A percentile compares a stretch with the other conserved stretches of the same genome.
Evolutionary conservation across 75 land plant genomes (phyloP).

Genomic region (Cryptomeria japonica): DNA sequence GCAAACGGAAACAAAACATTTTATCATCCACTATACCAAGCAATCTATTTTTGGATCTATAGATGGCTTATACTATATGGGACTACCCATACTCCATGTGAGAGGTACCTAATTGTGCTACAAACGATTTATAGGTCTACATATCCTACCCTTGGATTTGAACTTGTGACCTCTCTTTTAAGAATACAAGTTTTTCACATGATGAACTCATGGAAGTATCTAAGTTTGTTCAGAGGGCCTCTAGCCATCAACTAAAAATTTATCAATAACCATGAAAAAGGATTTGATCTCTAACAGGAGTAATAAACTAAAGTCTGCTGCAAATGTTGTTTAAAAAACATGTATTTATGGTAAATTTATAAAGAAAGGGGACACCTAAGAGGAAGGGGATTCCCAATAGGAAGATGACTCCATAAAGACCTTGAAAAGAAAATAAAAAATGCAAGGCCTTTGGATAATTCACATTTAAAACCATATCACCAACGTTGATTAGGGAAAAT

Average conservation of each 20-base stretch:
- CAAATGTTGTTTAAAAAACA: constrained; percentile 54
- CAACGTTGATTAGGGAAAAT: constrained; percentile 70
- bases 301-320: constrained; percentile 57
- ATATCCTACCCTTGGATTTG: too few relatives aligned
- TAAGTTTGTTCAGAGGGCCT: constrained; percentile 49
- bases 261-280: constrained; percentile 56
- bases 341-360: constrained; percentile 16
- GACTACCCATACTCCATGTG: too few relatives aligned
- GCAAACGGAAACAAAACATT: too few relatives aligned
- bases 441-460: constrained; percentile 68
- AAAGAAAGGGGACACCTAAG: constrained; percentile 47
- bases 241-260: constrained; percentile 72
- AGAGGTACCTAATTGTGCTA: too few relatives aligned
- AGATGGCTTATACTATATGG: too few relatives aligned
- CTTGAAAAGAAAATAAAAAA: constrained; percentile 69
- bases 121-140: too few relatives aligned
- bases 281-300: constrained; percentile 47
- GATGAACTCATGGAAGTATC: too few relatives aligned
- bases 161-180: too few relatives aligned
- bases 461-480: constrained; percentile 58
- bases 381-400: constrained; percentile 54
- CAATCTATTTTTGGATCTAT: too few relatives aligned
- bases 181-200: too few relatives aligned
- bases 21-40: too few relatives aligned
- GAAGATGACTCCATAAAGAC: constrained; percentile 61